Conservation (phyloP, 2,329 filamentous ascomycete genomes). For the Fusarium palustre region DNA sequence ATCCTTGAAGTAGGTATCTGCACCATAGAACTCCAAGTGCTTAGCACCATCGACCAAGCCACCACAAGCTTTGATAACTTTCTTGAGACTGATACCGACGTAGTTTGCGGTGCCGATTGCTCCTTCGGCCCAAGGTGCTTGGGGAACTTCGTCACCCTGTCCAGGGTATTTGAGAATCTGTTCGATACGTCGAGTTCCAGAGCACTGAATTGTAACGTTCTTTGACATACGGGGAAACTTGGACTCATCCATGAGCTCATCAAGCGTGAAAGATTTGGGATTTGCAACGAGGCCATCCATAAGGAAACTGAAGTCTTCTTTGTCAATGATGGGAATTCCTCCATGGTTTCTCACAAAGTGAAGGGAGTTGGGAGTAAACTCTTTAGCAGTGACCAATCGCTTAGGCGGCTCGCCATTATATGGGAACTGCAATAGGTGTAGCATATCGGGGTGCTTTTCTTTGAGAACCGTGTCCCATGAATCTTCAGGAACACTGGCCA, state of each 20-base stretch:
- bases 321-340: slow-evolving; percentile 74
- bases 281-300: slow-evolving; percentile 72
- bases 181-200: slow-evolving; percentile 75
- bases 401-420: slow-evolving; percentile 74
- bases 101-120: slow-evolving; percentile 75
- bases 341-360: slow-evolving; percentile 80
- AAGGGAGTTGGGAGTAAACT: slow-evolving; percentile 68
- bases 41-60: slow-evolving; percentile 66
- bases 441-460: slow-evolving; percentile 71
- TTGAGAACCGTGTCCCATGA: slow-evolving; percentile 66
- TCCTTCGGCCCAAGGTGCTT: slow-evolving; percentile 71
- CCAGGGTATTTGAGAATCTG: slow-evolving; percentile 75
- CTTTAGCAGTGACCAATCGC: slow-evolving; percentile 63
- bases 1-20: slow-evolving; percentile 80
- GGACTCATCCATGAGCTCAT: slow-evolving; percentile 70
- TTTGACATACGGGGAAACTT: slow-evolving; percentile 70
- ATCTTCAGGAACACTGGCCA: slow-evolving; percentile 64
- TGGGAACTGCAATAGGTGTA: slow-evolving; percentile 71
- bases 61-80: slow-evolving; percentile 76
- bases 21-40: slow-evolving; percentile 76
- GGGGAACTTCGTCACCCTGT: slow-evolving; percentile 71
- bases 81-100: slow-evolving; percentile 73
- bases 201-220: slow-evolving; percentile 73
- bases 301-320: slow-evolving; percentile 63
- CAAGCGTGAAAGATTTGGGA: slow-evolving; percentile 67